Evolutionary conservation across 331 rosid genomes (phyloP), one percentile per base, ranked within the genome.

Genomic region (Malus hybrid): DNA sequence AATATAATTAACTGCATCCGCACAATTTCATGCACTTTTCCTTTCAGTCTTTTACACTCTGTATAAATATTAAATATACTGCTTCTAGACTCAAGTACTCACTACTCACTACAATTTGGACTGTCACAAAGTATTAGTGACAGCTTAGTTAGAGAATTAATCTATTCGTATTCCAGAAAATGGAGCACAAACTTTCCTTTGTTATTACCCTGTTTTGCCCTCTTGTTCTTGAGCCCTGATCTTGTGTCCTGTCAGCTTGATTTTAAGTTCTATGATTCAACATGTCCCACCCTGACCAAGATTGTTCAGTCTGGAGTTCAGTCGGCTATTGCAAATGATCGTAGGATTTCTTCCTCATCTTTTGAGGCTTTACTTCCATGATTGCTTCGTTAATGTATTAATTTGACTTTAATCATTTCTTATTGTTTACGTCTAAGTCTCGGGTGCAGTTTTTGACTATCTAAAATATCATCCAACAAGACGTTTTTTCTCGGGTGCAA

Each of bases 331-430:
- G 75, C 83, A 59, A 94, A 92, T 52, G 99, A 94, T 27, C 12
- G 88, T 44, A 90, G 99, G 70, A 88, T 90, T 68, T 90, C 99
- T 29, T 94, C 99, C 71, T 94, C 97, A 71, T 2, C 96, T 94
- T 75, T 71, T 94, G 84, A 91, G 99, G 73, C 96, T 94, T 77
- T 93, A 94, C 85, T 94, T 92, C 85, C 99, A 94, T 63, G 97
- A 94, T 73, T 94, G 97, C 78, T 88, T 94, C 27, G 96, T 85
- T 73, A 84, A 76, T 44, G 96, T 92, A 91, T n/a, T 5, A 2
- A 55, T 44, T 10, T 36, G 64, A 46, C 22, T 57, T 44, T 7
- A 12, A 20, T 52, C 15, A 65, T 3, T 54, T 67, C 20, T 31
- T 20, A 14, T 6, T 62, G 6, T 44, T 42, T 12, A 39, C 19